phyloP scores from a whole-genome alignment of 2,329 filamentous ascomycete genomes.

The Chaetomiaceae sp. region DNA sequence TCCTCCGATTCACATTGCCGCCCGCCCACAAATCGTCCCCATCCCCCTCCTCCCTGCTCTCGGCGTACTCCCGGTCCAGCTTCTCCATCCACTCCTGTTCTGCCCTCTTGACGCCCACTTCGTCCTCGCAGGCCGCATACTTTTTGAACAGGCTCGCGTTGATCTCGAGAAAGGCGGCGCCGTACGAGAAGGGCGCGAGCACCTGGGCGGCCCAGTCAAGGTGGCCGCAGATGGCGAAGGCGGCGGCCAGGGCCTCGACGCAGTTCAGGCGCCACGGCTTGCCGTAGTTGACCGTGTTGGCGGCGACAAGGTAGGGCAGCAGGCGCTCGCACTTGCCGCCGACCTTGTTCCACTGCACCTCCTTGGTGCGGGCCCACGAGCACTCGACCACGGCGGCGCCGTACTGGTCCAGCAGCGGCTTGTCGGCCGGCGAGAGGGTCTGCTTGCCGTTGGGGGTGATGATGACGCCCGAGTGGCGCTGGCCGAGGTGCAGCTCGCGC shows the following conservation, averaged over 20 bases:
- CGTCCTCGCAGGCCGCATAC: slow-evolving; percentile 79
- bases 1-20: slow-evolving; percentile 75
- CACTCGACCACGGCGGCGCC: slow-evolving; percentile 96
- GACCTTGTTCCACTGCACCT: slow-evolving; percentile 86
- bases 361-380: slow-evolving; percentile 87
- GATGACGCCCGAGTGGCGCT: slow-evolving; percentile 87
- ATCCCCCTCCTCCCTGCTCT: slow-evolving; percentile 64
- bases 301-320: slow-evolving; percentile 90
- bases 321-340: slow-evolving; percentile 89
- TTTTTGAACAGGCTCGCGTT: slow-evolving; percentile 75
- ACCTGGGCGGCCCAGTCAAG: slow-evolving; percentile 84
- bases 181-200: slow-evolving; percentile 81
- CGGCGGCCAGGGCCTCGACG: slow-evolving; percentile 87
- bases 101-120: slow-evolving; percentile 75
- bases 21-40: slow-evolving; percentile 81
- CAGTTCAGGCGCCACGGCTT: slow-evolving; percentile 94
- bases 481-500: slow-evolving; percentile 85
- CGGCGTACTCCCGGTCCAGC: slow-evolving; percentile 82
- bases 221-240: slow-evolving; percentile 89
- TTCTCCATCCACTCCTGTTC: slow-evolving; percentile 86
- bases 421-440: slow-evolving; percentile 77
- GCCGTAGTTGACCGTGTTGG: slow-evolving; percentile 96
- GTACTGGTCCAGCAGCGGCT: slow-evolving; percentile 74
- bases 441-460: slow-evolving; percentile 92
- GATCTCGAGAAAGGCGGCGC: slow-evolving; percentile 82